Evolutionary conservation across 2,329 filamentous ascomycete species (phyloP).

Genomic region (Calonectria leucothoes): DNA sequence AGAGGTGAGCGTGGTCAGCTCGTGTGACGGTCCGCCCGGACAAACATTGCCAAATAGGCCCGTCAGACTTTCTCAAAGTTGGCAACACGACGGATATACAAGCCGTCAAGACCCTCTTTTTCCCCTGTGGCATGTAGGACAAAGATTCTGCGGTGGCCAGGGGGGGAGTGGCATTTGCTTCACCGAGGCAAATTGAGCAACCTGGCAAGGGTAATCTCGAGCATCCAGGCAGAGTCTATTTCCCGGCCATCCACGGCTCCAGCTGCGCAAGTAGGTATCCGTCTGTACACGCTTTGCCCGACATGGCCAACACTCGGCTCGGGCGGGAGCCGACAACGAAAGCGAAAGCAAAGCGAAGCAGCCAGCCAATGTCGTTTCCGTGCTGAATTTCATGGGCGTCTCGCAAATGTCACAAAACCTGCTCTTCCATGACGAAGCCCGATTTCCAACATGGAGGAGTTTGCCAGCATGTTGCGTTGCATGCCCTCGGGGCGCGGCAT

Average conservation of each 20-base stretch:
- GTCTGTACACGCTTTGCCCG: neutral
- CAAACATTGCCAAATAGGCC: neutral
- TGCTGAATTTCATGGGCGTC: neutral
- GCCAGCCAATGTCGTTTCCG: neutral
- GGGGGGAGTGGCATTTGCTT: neutral
- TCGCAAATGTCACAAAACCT: neutral
- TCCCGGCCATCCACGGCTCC: neutral
- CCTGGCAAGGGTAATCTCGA: neutral
- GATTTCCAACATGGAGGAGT: neutral
- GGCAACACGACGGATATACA: neutral
- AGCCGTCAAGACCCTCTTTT: neutral
- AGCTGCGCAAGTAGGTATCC: neutral
- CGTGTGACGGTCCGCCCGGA: too few relatives aligned
- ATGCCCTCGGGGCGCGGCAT: too few relatives aligned
- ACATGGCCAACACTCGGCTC: neutral
- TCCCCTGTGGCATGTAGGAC: neutral
- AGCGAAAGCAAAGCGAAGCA: neutral
- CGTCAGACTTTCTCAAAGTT: neutral
- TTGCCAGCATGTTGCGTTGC: too few relatives aligned
- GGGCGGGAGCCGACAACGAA: neutral
- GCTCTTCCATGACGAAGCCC: neutral
- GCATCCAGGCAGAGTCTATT: neutral
- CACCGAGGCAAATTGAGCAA: neutral
- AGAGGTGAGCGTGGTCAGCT: neutral
- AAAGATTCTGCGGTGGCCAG: neutral